These are phyloP conservation scores for Vitis amurensis DNA, from an alignment of 164 flowering plant genomes.

Conservation along the genomic window DNA sequence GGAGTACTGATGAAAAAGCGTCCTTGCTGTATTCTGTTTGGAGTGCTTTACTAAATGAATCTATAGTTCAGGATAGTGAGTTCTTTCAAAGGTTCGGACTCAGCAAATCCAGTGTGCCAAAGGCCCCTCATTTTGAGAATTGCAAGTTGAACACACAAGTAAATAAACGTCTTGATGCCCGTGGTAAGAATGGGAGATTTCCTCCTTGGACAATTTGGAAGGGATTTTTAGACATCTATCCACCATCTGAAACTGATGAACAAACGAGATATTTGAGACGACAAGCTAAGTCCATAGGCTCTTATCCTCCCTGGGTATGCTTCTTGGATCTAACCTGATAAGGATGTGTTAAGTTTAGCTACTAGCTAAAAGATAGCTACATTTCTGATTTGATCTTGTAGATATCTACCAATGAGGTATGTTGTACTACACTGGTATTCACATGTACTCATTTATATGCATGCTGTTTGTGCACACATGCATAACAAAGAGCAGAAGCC, in stretches of 20 bases:
- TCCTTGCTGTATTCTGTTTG: constrained; percentile 60
- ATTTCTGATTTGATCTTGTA: too few species aligned
- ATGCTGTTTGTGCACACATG: too few species aligned
- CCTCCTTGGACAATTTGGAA: constrained; percentile 87
- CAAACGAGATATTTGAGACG: constrained; percentile 23
- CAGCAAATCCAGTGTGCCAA: constrained; percentile 44
- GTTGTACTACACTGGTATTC: too few species aligned
- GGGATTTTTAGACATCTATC: constrained; percentile 46
- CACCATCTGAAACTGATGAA: constrained; percentile 24
- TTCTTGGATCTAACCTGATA: background rate
- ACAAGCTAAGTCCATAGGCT: constrained; percentile 39
- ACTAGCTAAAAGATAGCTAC: too few species aligned
- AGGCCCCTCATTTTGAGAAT: constrained; percentile 86
- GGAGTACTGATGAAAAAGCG: constrained; percentile 35
- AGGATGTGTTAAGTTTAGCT: background rate
- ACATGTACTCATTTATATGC: too few species aligned
- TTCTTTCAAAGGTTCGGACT: constrained; percentile 18
- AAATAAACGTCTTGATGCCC: constrained; percentile 52
- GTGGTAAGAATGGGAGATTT: constrained; percentile 35
- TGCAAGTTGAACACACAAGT: constrained; percentile 46
- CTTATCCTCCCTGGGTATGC: constrained; percentile 98
- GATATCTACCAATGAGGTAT: too few species aligned
- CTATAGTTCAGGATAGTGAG: constrained; percentile 23
- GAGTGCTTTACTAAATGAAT: constrained; percentile 45
- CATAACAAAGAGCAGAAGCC: too few species aligned